phyloP scores from a whole-genome alignment of 139 green algal genomes.

The Coelastrella sp. region DNA sequence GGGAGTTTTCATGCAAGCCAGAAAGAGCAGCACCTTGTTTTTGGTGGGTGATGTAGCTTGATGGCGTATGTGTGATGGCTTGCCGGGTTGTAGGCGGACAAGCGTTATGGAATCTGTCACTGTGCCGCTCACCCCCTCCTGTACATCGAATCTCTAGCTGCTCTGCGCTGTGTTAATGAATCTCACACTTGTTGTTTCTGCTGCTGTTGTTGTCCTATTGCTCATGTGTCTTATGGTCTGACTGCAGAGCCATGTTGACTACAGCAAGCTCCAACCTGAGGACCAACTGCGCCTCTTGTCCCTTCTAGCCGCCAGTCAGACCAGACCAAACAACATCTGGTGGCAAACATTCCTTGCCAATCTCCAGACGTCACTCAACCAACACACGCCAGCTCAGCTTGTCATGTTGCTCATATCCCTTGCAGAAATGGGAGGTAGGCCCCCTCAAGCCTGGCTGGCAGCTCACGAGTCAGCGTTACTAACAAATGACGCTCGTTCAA shows the following conservation, averaged over 20 bases:
- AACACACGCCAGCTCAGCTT: background rate
- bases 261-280: background rate
- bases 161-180: background rate
- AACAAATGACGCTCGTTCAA: background rate
- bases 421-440: conserved; percentile 17
- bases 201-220: background rate
- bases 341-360: conserved; percentile 6
- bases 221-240: too few relatives aligned
- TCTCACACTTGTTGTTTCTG: background rate
- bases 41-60: too few relatives aligned
- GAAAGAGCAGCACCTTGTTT: too few relatives aligned
- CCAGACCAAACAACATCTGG: conserved; percentile 20
- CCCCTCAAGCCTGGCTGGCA: conserved; percentile 33
- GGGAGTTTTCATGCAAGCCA: too few relatives aligned
- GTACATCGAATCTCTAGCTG: background rate
- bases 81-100: too few relatives aligned
- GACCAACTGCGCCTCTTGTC: background rate
- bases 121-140: too few relatives aligned
- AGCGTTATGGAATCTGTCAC: too few relatives aligned
- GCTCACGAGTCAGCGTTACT: conserved; percentile 30
- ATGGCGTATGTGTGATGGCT: too few relatives aligned
- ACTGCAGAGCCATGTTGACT: background rate
- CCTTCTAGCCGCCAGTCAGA: conserved; percentile 21
- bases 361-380: background rate
- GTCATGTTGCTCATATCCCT: background rate